Percentiles rank a stretch among this genome's conserved stretches.
These are phyloP conservation scores for Taxawa tesnikishii DNA, from an alignment of 2,329 filamentous ascomycete species.

Conservation along the genomic window DNA sequence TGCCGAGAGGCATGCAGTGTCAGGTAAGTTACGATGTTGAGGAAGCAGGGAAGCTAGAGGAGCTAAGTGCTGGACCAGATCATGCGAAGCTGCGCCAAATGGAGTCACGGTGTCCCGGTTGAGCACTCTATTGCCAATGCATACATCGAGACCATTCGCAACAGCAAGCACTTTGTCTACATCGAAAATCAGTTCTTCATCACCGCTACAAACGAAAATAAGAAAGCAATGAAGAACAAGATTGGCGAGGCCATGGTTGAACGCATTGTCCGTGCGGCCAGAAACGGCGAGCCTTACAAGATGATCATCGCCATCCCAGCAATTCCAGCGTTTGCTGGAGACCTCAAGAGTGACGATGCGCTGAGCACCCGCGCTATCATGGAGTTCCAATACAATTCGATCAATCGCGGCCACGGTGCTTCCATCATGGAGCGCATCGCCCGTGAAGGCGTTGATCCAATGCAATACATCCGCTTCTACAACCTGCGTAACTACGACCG, in stretches of 20 bases:
- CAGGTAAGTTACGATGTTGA: too few relatives aligned
- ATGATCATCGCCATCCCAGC: slow-evolving; percentile 69
- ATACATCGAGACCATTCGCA: slow-evolving; percentile 71
- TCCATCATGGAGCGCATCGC: slow-evolving; percentile 64
- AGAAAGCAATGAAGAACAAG: slow-evolving; percentile 63
- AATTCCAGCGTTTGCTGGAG: slow-evolving; percentile 72
- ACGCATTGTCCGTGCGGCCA: slow-evolving; percentile 58
- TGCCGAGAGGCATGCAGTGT: slow-evolving; percentile 60
- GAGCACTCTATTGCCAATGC: slow-evolving; percentile 81
- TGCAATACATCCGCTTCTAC: slow-evolving; percentile 70
- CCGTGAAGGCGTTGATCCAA: slow-evolving; percentile 54
- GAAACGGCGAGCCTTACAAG: slow-evolving; percentile 54
- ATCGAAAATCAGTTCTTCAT: slow-evolving; percentile 67
- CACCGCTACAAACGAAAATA: slow-evolving; percentile 59
- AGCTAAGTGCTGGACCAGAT: too few relatives aligned
- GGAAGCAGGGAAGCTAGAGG: too few relatives aligned
- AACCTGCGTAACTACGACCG: slow-evolving; percentile 77
- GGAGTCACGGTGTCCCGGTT: slow-evolving; percentile 46
- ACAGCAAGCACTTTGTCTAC: slow-evolving; percentile 88
- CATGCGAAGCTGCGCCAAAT: slow-evolving; percentile 48
- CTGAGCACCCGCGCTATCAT: slow-evolving; percentile 74
- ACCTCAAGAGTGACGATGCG: slow-evolving; percentile 59
- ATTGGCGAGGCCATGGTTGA: slow-evolving; percentile 71
- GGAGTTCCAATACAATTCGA: slow-evolving; percentile 75
- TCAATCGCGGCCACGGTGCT: slow-evolving; percentile 63